These are phyloP conservation scores for Epichloe glyceriae DNA, from an alignment of 2,329 filamentous ascomycete genomes.

Conservation along the genomic window DNA sequence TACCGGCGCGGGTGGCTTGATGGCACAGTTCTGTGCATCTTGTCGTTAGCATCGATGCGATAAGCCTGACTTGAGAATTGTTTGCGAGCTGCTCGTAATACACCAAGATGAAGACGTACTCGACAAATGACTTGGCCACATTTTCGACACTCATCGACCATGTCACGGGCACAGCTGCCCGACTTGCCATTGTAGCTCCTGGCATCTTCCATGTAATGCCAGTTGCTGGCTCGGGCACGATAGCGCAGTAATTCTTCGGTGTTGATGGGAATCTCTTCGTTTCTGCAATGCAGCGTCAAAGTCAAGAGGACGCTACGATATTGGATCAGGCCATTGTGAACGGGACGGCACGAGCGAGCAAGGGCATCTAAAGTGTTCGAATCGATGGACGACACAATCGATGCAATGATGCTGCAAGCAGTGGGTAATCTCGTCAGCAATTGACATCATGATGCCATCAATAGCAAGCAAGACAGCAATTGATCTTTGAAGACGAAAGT, in stretches of 20 bases:
- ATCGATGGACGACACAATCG: slow-evolving; percentile 67
- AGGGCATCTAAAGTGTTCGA: slow-evolving; percentile 78
- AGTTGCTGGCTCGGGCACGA: slow-evolving; percentile 42
- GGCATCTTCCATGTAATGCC: slow-evolving; percentile 46
- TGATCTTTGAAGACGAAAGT: slow-evolving; percentile 1
- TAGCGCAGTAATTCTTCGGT: slow-evolving; percentile 44
- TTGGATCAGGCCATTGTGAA: slow-evolving; percentile 65
- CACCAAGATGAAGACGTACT: slow-evolving; percentile 35
- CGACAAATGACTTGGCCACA: slow-evolving; percentile 71
- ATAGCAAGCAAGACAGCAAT: background rate
- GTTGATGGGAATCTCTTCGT: slow-evolving; percentile 48
- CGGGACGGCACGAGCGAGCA: slow-evolving; percentile 66
- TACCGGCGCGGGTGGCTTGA: slow-evolving; percentile 61
- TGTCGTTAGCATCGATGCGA: slow-evolving; percentile 4
- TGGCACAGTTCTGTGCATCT: slow-evolving; percentile 63
- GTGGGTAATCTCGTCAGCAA: background rate
- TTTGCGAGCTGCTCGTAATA: background rate
- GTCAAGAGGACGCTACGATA: slow-evolving; percentile 61
- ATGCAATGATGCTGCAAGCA: slow-evolving; percentile 57
- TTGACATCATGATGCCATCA: background rate
- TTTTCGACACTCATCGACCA: slow-evolving; percentile 71
- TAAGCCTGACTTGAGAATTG: background rate
- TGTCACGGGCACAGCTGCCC: slow-evolving; percentile 70
- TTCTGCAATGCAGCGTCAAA: slow-evolving; percentile 67
- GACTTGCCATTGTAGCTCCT: slow-evolving; percentile 51